These are phyloP conservation scores for Hypocreales sp. DNA, from an alignment of 2,329 filamentous ascomycete species.

Conservation along the genomic window DNA sequence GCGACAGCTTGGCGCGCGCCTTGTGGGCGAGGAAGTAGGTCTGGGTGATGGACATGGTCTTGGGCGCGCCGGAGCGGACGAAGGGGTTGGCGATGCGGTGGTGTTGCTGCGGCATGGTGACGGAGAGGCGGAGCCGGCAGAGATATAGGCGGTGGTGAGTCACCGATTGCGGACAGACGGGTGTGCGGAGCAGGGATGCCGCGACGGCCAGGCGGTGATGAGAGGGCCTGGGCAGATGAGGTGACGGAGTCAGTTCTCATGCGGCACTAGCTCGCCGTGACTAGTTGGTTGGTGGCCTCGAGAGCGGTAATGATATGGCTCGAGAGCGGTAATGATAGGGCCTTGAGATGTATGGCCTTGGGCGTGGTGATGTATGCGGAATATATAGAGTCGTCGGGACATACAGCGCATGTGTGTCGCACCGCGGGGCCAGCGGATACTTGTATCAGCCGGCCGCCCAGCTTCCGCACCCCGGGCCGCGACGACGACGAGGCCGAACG, in stretches of 20 bases:
- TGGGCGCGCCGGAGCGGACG: constrained; percentile 32
- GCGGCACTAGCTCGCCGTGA: too few relatives aligned
- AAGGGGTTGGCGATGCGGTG: constrained; percentile 7
- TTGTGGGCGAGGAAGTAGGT: constrained; percentile 98
- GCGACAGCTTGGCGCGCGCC: constrained; percentile 88
- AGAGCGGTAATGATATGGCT: background rate
- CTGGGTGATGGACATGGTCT: constrained; percentile 94
- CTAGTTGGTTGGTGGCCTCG: too few relatives aligned
- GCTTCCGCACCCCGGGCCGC: too few relatives aligned
- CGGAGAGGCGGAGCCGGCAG: constrained; percentile 3
- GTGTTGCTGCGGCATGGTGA: constrained; percentile 8
- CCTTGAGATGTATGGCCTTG: too few relatives aligned
- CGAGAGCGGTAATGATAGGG: too few relatives aligned
- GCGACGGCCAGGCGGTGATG: constrained; percentile 10
- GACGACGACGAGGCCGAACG: too few relatives aligned
- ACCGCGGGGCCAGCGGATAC: too few relatives aligned
- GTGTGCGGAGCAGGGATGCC: constrained; percentile 12
- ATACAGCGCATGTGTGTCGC: too few relatives aligned
- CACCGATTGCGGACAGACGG: constrained; percentile 10
- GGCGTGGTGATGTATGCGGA: too few relatives aligned
- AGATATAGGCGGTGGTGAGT: constrained; percentile 7
- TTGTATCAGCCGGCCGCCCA: too few relatives aligned
- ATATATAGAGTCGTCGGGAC: too few relatives aligned
- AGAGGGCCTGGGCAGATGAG: constrained; percentile 12
- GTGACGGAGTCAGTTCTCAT: too few relatives aligned